Evolutionary conservation across 805 yeast genomes (phyloP), one percentile per base, ranked within the genome.

Genomic region (Schwanniomyces yamadae): DNA sequence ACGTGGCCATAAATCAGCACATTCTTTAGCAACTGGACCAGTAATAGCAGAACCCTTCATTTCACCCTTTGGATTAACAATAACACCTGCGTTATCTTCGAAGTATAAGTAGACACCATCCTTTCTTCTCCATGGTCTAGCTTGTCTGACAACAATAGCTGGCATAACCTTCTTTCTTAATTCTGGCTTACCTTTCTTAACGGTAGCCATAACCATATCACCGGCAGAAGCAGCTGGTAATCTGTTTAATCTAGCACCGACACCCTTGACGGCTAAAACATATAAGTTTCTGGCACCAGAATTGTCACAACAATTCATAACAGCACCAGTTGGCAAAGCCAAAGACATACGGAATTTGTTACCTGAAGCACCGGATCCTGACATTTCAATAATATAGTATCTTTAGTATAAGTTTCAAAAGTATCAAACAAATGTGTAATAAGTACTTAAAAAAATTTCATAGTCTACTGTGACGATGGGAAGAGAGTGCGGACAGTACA

Each of bases 1-100:
- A 82, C 99, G 88, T 74, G 99, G 99, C 99, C 99, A 93, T 75
- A 93, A 85, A 72, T 93, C 99, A 72, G 99, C 99, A 82, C 99
- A 95, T 82, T 93, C 99, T 80, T 93, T 93, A 74, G 97, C 98
- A 69, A 93, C 99, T 67, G 99, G 99, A 75, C 99, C 99, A 68
- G 99, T 95, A 73, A 93, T 93, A 67, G 99, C 99, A 59, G 99
- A 95, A 78, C 99, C 99, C 83, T 93, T 93, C 99, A 95, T 93
- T 78, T 93, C 99, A 82, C 99, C 99, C 93, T 93, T 93, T 71
- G 99, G 99, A 80, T 93, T 93, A 73, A 93, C 99, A 69, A 93
- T 93, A 74, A 95, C 99, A 84, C 99, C 99, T 55, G 99, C 99
- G 69, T 93, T 93, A 79, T 93, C 99, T 83, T 93, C 99, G 63